Percentiles rank a stretch among this genome's conserved stretches.
These are phyloP conservation scores for Stramenopiles sp. DNA, from an alignment of 352 stramenopile genomes.

Conservation along the genomic window DNA sequence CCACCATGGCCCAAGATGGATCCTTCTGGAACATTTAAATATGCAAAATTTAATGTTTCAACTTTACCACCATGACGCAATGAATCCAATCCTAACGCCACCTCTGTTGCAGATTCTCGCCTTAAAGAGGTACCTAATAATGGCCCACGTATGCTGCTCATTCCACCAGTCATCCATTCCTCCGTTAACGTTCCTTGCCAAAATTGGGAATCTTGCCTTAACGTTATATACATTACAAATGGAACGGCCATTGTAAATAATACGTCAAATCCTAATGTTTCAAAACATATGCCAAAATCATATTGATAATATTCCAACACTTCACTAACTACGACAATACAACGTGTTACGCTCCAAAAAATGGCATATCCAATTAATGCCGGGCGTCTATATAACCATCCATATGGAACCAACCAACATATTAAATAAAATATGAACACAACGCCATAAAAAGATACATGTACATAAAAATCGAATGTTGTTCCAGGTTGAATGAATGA, in stretches of 20 bases:
- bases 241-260: background rate
- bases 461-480: background rate
- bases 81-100: background rate
- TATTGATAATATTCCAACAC: background rate
- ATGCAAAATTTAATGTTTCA: background rate
- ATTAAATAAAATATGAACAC: background rate
- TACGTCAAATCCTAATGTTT: background rate
- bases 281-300: background rate
- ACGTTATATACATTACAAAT: background rate
- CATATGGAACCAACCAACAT: background rate
- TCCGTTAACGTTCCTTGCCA: background rate
- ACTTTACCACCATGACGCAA: background rate
- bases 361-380: background rate
- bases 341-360: background rate
- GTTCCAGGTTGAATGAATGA: background rate
- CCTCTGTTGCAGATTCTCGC: background rate
- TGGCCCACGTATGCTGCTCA: background rate
- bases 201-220: background rate
- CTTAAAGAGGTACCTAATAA: background rate
- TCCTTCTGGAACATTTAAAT: background rate
- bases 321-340: background rate
- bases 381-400: background rate
- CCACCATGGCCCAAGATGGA: background rate
- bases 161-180: background rate
- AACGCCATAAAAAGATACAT: background rate